Percentiles rank a stretch among this genome's conserved stretches.
phyloP scores from a whole-genome alignment of 2,329 filamentous ascomycete genomes.

The Stromatinia cepivora region DNA sequence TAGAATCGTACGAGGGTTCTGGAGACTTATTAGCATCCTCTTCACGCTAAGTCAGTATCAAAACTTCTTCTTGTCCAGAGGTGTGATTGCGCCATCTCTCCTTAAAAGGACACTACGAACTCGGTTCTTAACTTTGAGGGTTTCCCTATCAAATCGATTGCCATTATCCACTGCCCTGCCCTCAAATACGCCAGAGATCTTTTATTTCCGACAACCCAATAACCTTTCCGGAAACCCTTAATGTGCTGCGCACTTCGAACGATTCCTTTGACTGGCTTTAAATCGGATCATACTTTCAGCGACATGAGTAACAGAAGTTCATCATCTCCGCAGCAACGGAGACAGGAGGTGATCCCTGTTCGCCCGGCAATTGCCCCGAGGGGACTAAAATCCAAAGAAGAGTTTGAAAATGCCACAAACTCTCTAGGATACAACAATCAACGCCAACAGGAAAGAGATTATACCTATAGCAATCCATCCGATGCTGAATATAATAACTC shows the following conservation, averaged over 20 bases:
- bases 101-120: not conserved
- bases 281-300: conserved; percentile 36
- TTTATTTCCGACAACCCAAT: not conserved
- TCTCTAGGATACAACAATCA: conserved; percentile 21
- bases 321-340: conserved; percentile 28
- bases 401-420: conserved; percentile 35
- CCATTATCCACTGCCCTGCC: not conserved
- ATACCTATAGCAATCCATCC: conserved; percentile 28
- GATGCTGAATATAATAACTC: conserved; percentile 27
- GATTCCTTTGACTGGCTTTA: conserved; percentile 34
- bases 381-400: conserved; percentile 33
- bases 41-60: not conserved
- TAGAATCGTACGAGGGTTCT: not conserved
- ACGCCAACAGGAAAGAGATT: conserved; percentile 23
- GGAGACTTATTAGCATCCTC: not conserved
- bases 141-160: not conserved
- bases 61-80: not conserved
- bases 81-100: not conserved
- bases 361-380: conserved; percentile 29
- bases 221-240: conserved; percentile 15
- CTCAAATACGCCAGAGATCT: not conserved
- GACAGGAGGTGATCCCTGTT: conserved; percentile 32
- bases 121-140: not conserved
- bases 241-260: conserved; percentile 35
- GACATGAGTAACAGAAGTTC: conserved; percentile 33